Conservation (phyloP, 2,329 filamentous ascomycete genomes). For the Aurifilum marmelostoma region DNA sequence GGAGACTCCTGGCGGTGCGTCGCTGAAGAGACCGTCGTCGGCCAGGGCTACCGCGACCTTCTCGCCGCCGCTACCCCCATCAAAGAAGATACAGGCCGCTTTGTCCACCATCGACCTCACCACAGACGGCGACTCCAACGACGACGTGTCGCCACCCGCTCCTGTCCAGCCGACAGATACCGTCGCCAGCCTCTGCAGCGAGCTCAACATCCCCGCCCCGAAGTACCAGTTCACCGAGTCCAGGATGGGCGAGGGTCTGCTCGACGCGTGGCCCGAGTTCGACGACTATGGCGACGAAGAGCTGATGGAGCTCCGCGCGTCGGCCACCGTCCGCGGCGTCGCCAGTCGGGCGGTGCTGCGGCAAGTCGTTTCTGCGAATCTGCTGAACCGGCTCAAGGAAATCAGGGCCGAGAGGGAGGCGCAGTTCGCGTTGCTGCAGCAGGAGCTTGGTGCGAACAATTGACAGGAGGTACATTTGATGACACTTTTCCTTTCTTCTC, state of each 20-base stretch:
- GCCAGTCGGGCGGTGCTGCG: conserved; percentile 42
- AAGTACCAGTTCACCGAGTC: conserved; percentile 37
- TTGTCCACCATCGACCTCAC: not conserved
- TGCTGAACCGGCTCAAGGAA: conserved; percentile 43
- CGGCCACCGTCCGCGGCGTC: conserved; percentile 41
- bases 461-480: not conserved
- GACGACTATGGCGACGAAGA: conserved; percentile 38
- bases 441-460: not conserved
- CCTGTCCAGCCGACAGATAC: conserved; percentile 30
- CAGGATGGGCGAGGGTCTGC: conserved; percentile 34
- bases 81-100: conserved; percentile 22
- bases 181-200: conserved; percentile 40
- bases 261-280: conserved; percentile 37
- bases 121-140: not conserved
- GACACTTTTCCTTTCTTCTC: not conserved
- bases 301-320: conserved; percentile 34
- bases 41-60: conserved; percentile 1
- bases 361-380: conserved; percentile 44
- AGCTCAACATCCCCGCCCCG: conserved; percentile 40
- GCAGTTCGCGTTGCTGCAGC: conserved; percentile 27
- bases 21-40: not conserved
- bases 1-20: not conserved
- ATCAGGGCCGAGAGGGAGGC: conserved; percentile 33
- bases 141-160: not conserved
- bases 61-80: not conserved